These are phyloP conservation scores for Ceratobasidium sp. DNA, from an alignment of 1,284 basidiomycete genomes.

Conservation along the genomic window DNA sequence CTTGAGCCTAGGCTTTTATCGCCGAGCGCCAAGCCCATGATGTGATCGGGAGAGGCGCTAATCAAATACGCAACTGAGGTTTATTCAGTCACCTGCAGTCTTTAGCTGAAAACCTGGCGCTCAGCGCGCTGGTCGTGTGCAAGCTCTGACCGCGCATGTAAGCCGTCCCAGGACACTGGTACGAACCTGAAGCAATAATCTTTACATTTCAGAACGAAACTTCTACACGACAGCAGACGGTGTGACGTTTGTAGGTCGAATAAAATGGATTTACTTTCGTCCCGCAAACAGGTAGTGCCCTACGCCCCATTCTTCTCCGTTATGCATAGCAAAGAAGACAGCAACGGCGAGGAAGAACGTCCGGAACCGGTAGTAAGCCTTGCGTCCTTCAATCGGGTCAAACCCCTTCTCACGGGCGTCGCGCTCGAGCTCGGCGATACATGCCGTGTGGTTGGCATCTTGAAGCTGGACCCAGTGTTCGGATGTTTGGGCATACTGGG, in stretches of 20 bases:
- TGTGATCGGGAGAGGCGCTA: constrained; percentile 11
- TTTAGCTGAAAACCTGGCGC: neutral
- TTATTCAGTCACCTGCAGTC: too few relatives aligned
- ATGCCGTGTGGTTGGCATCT: constrained; percentile 57
- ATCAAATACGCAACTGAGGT: neutral
- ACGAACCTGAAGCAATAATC: neutral
- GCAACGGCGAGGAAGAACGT: constrained; percentile 82
- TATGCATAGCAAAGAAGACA: constrained; percentile 75
- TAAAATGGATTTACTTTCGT: constrained; percentile 49
- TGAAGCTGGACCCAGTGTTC: constrained; percentile 77
- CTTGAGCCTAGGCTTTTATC: constrained; percentile 12
- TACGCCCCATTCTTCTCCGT: constrained; percentile 72
- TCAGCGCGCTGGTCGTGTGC: neutral
- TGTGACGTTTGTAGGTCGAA: neutral
- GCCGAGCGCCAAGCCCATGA: constrained; percentile 1
- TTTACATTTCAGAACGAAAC: neutral
- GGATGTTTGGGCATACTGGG: constrained; percentile 72
- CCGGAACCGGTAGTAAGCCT: constrained; percentile 74
- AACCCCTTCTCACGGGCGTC: constrained; percentile 64
- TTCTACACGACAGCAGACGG: neutral
- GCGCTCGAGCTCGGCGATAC: constrained; percentile 64
- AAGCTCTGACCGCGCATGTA: neutral
- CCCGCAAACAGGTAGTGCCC: constrained; percentile 65
- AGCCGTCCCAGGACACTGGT: neutral
- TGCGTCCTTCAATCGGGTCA: constrained; percentile 64